Evolutionary conservation across 495 filamentous ascomycete genomes (phyloP).

Genomic region (Penicillium longicatenatum): DNA sequence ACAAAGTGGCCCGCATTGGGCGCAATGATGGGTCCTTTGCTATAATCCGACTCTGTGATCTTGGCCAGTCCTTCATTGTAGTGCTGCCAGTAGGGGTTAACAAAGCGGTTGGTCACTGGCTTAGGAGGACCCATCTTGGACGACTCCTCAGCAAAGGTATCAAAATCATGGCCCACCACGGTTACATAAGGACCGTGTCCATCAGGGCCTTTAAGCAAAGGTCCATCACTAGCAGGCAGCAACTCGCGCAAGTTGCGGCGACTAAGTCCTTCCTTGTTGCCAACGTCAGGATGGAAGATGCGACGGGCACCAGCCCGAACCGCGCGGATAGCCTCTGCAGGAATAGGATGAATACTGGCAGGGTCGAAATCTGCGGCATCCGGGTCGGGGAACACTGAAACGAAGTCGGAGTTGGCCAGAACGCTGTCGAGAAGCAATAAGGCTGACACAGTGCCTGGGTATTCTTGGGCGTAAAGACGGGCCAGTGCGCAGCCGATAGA

Average conservation of each 20-base stretch:
- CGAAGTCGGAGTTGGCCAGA: conserved; percentile 61
- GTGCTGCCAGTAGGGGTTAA: conserved; percentile 53
- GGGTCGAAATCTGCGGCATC: conserved; percentile 50
- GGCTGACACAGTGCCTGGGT: conserved; percentile 47
- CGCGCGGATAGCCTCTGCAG: conserved; percentile 47
- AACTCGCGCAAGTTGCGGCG: conserved; percentile 49
- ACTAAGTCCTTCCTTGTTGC: conserved; percentile 58
- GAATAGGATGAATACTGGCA: conserved; percentile 26
- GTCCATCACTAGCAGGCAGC: conserved; percentile 52
- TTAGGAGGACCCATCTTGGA: conserved; percentile 33
- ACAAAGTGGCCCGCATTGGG: conserved; percentile 62
- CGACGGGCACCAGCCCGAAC: conserved; percentile 39
- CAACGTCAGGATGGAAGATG: conserved; percentile 55
- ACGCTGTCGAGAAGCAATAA: conserved; percentile 64
- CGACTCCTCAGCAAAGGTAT: conserved; percentile 55
- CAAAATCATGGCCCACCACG: conserved; percentile 63
- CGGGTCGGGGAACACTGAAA: conserved; percentile 62
- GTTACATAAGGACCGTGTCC: conserved; percentile 47
- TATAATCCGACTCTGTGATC: conserved; percentile 43
- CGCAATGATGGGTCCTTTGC: conserved; percentile 53
- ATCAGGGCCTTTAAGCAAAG: conserved; percentile 41
- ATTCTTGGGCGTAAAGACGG: conserved; percentile 53
- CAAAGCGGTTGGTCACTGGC: conserved; percentile 45
- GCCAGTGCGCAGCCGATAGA: conserved; percentile 62
- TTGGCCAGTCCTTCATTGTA: conserved; percentile 58